phyloP scores from a whole-genome alignment of 1,139 yeast species.

The Kurtzmaniella quercitrusa region DNA sequence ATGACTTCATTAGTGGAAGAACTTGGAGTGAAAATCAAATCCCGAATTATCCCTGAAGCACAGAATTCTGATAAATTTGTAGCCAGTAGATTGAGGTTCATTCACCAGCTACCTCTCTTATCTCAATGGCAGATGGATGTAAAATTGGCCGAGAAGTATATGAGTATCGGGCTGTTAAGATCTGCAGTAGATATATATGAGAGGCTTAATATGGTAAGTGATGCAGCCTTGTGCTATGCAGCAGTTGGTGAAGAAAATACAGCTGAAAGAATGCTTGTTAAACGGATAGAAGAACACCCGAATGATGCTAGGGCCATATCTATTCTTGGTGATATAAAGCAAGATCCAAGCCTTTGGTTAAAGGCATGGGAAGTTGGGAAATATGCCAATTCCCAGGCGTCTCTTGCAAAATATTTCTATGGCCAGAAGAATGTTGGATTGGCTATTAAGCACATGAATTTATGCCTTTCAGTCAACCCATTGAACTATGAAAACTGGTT shows the following conservation, averaged over 20 bases:
- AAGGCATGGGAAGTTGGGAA: slow-evolving; percentile 84
- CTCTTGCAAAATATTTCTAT: slow-evolving; percentile 72
- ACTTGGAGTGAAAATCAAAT: slow-evolving; percentile 64
- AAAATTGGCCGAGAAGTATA: slow-evolving; percentile 78
- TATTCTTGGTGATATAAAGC: slow-evolving; percentile 79
- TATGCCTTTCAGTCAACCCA: slow-evolving; percentile 74
- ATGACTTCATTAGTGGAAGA: slow-evolving; percentile 92
- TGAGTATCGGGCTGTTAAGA: slow-evolving; percentile 79
- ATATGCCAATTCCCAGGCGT: slow-evolving; percentile 81
- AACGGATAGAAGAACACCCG: slow-evolving; percentile 55
- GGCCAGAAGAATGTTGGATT: slow-evolving; percentile 46
- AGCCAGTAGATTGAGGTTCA: slow-evolving; percentile 57
- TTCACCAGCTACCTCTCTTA: slow-evolving; percentile 71
- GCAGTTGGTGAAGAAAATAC: slow-evolving; percentile 71
- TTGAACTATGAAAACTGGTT: slow-evolving; percentile 83
- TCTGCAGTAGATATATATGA: slow-evolving; percentile 91
- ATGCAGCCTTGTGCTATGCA: slow-evolving; percentile 88
- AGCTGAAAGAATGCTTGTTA: slow-evolving; percentile 57
- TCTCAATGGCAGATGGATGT: slow-evolving; percentile 88
- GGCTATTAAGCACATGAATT: slow-evolving; percentile 68
- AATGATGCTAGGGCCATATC: slow-evolving; percentile 82
- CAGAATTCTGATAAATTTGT: slow-evolving; percentile 14
- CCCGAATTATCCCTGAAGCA: slow-evolving; percentile 56
- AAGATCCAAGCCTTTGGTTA: slow-evolving; percentile 74
- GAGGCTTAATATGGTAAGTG: slow-evolving; percentile 70